These are phyloP conservation scores for Simplicillium aogashimaense DNA, from an alignment of 2,329 filamentous ascomycete species.

Conservation along the genomic window DNA sequence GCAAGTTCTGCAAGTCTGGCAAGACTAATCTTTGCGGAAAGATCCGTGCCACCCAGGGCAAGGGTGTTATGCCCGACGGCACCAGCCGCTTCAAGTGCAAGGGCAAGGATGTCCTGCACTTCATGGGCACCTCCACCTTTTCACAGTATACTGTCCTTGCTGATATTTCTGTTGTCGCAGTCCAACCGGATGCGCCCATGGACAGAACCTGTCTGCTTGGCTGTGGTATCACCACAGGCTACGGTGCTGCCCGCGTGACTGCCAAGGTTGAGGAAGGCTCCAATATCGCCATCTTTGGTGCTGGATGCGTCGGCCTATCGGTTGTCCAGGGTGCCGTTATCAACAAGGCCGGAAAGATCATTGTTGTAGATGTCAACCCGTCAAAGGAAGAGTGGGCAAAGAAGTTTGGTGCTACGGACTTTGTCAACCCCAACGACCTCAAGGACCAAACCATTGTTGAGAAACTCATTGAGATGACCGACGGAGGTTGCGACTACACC, in stretches of 20 bases:
- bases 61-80: constrained; percentile 94
- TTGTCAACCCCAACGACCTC: constrained; percentile 84
- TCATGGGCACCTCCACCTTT: constrained; percentile 99
- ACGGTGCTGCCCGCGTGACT: constrained; percentile 89
- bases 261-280: constrained; percentile 85
- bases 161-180: constrained; percentile 94
- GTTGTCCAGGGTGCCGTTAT: constrained; percentile 90
- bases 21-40: constrained; percentile 99
- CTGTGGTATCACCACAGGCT: constrained; percentile 97
- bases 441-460: constrained; percentile 76
- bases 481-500: constrained; percentile 96
- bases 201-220: constrained; percentile 93
- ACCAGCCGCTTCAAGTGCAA: constrained; percentile 91
- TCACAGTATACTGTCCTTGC: constrained; percentile 98
- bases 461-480: constrained; percentile 92
- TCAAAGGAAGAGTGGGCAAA: constrained; percentile 82
- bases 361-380: constrained; percentile 70
- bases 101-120: constrained; percentile 91
- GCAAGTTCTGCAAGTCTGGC: constrained; percentile 99
- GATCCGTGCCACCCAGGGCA: constrained; percentile 93
- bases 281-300: constrained; percentile 87
- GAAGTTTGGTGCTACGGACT: constrained; percentile 95
- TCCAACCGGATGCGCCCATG: constrained; percentile 84
- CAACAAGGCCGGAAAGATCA: constrained; percentile 71
- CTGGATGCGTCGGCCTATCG: constrained; percentile 88